Conservation (phyloP, 768 basidiomycete genomes). For the Lactarius hengduanensis region DNA sequence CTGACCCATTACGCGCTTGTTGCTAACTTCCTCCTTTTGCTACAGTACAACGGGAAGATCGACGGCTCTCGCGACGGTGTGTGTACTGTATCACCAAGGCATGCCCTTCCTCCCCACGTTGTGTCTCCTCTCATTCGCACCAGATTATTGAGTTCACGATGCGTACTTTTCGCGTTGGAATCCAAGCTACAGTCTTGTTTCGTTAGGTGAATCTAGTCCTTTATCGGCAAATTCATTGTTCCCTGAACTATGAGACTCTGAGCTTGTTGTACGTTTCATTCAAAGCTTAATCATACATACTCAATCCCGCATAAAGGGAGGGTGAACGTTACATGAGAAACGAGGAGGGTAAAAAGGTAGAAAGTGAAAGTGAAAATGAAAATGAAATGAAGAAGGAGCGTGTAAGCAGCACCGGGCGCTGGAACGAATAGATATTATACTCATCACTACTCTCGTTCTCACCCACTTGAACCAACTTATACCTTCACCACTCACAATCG, state of each 20-base stretch:
- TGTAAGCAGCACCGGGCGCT: constrained; percentile 20
- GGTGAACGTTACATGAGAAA: neutral
- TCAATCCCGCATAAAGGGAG: constrained; percentile 9
- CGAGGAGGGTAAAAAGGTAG: neutral
- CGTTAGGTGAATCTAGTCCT: neutral
- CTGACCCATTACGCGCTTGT: constrained; percentile 75
- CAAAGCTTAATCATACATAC: constrained; percentile 14
- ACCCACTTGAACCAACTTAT: neutral
- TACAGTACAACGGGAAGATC: constrained; percentile 60
- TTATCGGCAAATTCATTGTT: neutral
- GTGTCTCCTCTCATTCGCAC: neutral
- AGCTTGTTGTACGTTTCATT: constrained; percentile 13
- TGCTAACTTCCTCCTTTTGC: constrained; percentile 80
- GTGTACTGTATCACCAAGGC: constrained; percentile 84
- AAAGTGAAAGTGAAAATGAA: neutral
- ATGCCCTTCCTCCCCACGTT: constrained; percentile 31
- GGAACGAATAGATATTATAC: neutral
- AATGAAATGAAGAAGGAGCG: constrained; percentile 9
- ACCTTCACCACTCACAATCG: constrained; percentile 19
- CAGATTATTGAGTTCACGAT: constrained; percentile 50
- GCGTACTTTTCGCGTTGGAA: constrained; percentile 39
- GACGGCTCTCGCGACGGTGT: constrained; percentile 89
- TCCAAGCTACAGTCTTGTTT: neutral
- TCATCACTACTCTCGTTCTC: neutral
- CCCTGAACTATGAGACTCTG: neutral